Conservation (phyloP, 2,329 filamentous ascomycete genomes). For the Fusarium fracticaudum region DNA sequence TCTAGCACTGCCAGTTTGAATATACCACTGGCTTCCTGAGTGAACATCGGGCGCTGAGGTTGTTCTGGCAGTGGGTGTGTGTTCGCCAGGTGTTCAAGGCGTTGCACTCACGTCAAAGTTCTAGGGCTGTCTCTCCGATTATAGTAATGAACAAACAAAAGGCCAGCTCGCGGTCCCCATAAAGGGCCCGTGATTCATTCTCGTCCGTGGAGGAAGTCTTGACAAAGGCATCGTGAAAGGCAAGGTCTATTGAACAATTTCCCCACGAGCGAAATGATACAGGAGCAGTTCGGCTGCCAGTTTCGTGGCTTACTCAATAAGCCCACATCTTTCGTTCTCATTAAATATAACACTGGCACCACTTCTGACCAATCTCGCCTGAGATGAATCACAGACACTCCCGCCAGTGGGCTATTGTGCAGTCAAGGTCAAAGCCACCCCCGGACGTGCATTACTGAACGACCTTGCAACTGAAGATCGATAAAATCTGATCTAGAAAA, state of each 20-base stretch:
- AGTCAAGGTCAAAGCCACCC: background rate
- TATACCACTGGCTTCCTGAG: background rate
- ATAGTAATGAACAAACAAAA: background rate
- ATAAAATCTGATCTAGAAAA: background rate
- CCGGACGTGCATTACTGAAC: background rate
- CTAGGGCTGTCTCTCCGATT: background rate
- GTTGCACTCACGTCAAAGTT: too few relatives aligned
- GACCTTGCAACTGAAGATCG: background rate
- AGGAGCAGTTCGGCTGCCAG: background rate
- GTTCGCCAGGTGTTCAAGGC: background rate
- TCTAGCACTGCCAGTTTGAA: background rate
- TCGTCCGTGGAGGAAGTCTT: background rate
- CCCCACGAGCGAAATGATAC: background rate
- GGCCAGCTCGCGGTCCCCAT: background rate
- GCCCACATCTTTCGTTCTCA: background rate
- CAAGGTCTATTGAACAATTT: background rate
- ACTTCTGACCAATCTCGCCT: background rate
- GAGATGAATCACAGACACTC: background rate
- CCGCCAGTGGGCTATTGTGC: background rate
- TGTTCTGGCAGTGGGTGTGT: background rate
- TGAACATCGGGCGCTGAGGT: background rate
- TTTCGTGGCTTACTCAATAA: background rate
- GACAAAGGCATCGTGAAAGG: background rate
- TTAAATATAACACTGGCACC: background rate
- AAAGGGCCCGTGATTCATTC: background rate